These are phyloP conservation scores for Eucalyptus rudis DNA, from an alignment of 345 rosid genomes.

Conservation along the genomic window DNA sequence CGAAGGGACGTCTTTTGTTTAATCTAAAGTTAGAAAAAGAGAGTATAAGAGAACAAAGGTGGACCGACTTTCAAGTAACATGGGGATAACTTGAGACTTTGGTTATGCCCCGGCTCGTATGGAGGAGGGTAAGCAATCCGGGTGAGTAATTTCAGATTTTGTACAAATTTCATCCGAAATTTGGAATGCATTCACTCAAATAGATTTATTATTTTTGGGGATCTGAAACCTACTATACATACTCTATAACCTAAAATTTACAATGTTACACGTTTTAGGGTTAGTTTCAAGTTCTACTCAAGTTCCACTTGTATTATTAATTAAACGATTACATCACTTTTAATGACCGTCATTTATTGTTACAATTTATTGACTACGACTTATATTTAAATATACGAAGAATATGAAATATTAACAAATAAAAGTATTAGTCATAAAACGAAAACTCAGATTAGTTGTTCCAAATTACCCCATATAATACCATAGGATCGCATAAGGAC, in stretches of 20 bases:
- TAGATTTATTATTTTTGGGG: no score
- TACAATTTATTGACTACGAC: accelerated
- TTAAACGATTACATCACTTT: accelerated
- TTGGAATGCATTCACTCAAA: no score
- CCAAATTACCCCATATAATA: no score
- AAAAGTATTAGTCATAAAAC: no score
- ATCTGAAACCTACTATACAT: accelerated
- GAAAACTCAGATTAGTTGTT: accelerated
- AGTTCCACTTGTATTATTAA: no score
- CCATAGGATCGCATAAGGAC: accelerated
- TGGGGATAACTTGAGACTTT: neutral
- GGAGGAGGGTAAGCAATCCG: neutral
- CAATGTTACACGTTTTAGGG: accelerated
- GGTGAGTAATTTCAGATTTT: no score
- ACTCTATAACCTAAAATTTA: no score
- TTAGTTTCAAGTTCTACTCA: accelerated
- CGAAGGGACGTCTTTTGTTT: neutral
- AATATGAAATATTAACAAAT: no score
- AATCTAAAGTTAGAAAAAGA: neutral
- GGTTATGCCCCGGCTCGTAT: neutral
- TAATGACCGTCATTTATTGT: accelerated
- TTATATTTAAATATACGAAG: accelerated
- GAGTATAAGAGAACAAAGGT: neutral
- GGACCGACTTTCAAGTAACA: neutral
- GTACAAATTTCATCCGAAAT: accelerated